These are phyloP conservation scores for Orbilia ellipsospora DNA, from an alignment of 2,329 filamentous ascomycete species.

Conservation along the genomic window DNA sequence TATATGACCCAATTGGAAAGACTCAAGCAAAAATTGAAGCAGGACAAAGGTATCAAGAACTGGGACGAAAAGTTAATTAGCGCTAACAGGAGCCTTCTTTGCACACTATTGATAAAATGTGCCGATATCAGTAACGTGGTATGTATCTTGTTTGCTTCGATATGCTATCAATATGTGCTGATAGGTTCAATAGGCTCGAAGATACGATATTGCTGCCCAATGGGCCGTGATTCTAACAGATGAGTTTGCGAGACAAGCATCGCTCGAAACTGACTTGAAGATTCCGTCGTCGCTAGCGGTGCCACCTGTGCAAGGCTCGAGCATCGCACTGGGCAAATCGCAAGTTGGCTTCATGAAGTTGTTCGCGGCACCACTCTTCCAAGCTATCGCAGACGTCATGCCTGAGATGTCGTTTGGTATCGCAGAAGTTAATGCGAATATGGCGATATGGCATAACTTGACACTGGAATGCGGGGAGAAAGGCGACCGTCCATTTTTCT, in stretches of 20 bases:
- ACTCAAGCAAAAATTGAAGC: slow-evolving; percentile 79
- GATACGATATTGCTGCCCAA: slow-evolving; percentile 80
- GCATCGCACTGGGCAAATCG: slow-evolving; percentile 82
- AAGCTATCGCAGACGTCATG: slow-evolving; percentile 85
- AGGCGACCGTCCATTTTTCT: slow-evolving; percentile 48
- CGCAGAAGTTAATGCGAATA: slow-evolving; percentile 82
- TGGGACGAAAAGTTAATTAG: slow-evolving; percentile 82
- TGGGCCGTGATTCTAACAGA: slow-evolving; percentile 97
- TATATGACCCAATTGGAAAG: slow-evolving; percentile 92
- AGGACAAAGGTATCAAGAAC: slow-evolving; percentile 73
- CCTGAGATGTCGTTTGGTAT: slow-evolving; percentile 86
- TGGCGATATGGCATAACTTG: slow-evolving; percentile 75
- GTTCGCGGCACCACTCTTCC: slow-evolving; percentile 91
- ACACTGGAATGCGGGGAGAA: slow-evolving; percentile 66
- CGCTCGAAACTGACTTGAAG: slow-evolving; percentile 87
- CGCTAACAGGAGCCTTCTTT: slow-evolving; percentile 82
- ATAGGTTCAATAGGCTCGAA: slow-evolving; percentile 73
- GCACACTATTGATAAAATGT: slow-evolving; percentile 94
- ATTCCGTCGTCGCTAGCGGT: slow-evolving; percentile 90
- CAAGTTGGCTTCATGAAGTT: slow-evolving; percentile 97
- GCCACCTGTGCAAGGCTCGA: slow-evolving; percentile 79
- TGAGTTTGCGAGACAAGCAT: slow-evolving; percentile 91
- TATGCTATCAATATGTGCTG: background rate
- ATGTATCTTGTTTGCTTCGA: slow-evolving; percentile 64
- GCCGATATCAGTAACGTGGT: slow-evolving; percentile 99